Base-by-base conservation (phyloP, 352 stramenopile species). In the Halophytophthora polymorphica region DNA sequence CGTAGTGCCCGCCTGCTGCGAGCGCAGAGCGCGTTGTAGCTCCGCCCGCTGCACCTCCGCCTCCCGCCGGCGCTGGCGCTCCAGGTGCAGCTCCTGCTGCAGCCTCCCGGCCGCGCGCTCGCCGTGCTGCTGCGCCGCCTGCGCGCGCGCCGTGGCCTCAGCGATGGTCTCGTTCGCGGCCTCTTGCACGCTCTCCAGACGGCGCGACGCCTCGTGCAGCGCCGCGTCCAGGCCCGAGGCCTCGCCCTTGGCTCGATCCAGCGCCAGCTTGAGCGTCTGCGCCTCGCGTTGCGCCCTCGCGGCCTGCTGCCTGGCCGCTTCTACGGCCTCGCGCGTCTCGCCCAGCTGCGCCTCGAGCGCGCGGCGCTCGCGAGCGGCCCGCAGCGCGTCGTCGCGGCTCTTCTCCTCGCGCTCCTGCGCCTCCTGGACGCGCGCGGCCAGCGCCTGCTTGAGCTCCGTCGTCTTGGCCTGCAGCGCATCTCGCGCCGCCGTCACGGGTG, bases 231-330 rank as follows among this genome's bases (percentile, higher is more conserved):
- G 68, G 8, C 73, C 67, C 17, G 50, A 52, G 1, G 83, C 35
- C n/a, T 91, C 80, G 7, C 56, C 54, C 59, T 89, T 91, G 4
- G 62, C 61, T 12, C 77, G 56, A 36, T 89, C 80, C 2, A 91
- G 41, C 6, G 59, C 69, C 22, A 71, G 56, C 43, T 83, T 84
- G 17, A 86, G 44, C 2, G 58, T 15, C 28, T 75, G 69, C 37
- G 64, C 52, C 36, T 88, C 80, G 2, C 49, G 73, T 28, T 80
- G 64, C 43, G 64, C 72, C 8, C 84, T 74, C 8, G 28, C 61
- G 1, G 71, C 60, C 44, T 86, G 77, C 15, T 74, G 66, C 10
- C 63, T 52, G 1, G 63, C 60, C 29, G 56, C 44, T 15, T 88
- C 80, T 14, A 56, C 60, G n/a, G 87, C 77, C 38, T 87, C 80